Percentiles rank a stretch among this genome's conserved stretches.
These are phyloP conservation scores for Trichoderma lentiforme DNA, from an alignment of 2,329 filamentous ascomycete genomes.

Conservation along the genomic window DNA sequence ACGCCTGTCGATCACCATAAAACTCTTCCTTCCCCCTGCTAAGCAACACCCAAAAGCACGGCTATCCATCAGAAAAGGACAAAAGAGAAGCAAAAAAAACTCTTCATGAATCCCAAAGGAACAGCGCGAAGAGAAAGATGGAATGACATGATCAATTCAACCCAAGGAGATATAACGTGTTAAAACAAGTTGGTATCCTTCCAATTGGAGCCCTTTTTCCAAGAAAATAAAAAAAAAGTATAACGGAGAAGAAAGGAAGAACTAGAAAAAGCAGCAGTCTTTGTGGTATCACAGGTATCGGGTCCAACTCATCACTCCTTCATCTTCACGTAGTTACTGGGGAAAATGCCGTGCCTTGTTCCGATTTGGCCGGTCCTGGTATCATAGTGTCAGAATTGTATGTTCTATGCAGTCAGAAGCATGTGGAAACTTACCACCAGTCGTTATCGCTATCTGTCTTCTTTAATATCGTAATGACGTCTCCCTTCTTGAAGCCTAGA, in stretches of 20 bases:
- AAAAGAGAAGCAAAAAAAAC: background rate
- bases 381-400: background rate
- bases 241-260: background rate
- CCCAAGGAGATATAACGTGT: conserved; percentile 4
- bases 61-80: background rate
- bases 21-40: background rate
- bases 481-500: conserved; percentile 94
- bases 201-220: conserved; percentile 16
- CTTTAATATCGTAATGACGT: conserved; percentile 91
- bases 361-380: conserved; percentile 83
- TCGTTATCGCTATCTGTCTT: conserved; percentile 91
- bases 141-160: conserved; percentile 1
- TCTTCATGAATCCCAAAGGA: background rate
- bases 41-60: background rate
- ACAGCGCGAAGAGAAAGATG: background rate
- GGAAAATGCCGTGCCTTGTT: conserved; percentile 84
- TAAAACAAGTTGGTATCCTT: conserved; percentile 21
- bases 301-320: conserved; percentile 39
- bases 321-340: conserved; percentile 74
- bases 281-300: conserved; percentile 18
- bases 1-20: background rate
- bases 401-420: background rate
- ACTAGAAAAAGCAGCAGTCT: conserved; percentile 8
- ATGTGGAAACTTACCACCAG: conserved; percentile 70
- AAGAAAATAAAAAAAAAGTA: background rate